phyloP scores from a whole-genome alignment of 2,329 filamentous ascomycete species.

The Aspergillus sclerotialis region DNA sequence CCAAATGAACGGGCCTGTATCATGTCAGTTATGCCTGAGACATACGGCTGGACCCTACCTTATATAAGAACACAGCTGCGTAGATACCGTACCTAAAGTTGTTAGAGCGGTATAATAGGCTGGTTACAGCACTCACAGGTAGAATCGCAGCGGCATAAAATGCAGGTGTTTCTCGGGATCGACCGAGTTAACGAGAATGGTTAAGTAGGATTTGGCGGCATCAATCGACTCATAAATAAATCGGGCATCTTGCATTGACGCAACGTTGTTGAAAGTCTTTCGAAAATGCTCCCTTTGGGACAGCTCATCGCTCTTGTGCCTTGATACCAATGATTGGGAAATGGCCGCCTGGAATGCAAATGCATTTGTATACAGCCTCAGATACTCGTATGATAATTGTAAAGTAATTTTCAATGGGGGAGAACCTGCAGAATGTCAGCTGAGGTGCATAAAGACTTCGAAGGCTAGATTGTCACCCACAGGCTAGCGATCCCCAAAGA shows the following conservation, averaged over 20 bases:
- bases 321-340: slow-evolving; percentile 41
- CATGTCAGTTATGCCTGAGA: neutral
- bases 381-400: slow-evolving; percentile 64
- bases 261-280: slow-evolving; percentile 47
- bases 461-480: slow-evolving; percentile 31
- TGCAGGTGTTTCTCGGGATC: slow-evolving; percentile 53
- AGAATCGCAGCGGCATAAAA: slow-evolving; percentile 59
- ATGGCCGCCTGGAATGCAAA: slow-evolving; percentile 69
- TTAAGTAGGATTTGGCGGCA: slow-evolving; percentile 55
- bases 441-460: neutral
- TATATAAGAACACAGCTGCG: slow-evolving; percentile 59
- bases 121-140: slow-evolving; percentile 43
- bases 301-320: slow-evolving; percentile 28
- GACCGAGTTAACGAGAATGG: slow-evolving; percentile 53
- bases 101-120: slow-evolving; percentile 7
- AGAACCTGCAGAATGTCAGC: slow-evolving; percentile 42
- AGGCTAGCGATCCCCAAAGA: slow-evolving; percentile 60
- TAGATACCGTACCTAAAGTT: slow-evolving; percentile 46
- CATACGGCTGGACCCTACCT: slow-evolving; percentile 33
- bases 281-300: slow-evolving; percentile 34
- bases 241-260: slow-evolving; percentile 55
- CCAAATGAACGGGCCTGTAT: slow-evolving; percentile 51
- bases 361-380: slow-evolving; percentile 66
- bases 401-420: slow-evolving; percentile 60
- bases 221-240: slow-evolving; percentile 63